phyloP scores from a whole-genome alignment of 2,329 filamentous ascomycete species.

The Penicillium sclerotiorum region DNA sequence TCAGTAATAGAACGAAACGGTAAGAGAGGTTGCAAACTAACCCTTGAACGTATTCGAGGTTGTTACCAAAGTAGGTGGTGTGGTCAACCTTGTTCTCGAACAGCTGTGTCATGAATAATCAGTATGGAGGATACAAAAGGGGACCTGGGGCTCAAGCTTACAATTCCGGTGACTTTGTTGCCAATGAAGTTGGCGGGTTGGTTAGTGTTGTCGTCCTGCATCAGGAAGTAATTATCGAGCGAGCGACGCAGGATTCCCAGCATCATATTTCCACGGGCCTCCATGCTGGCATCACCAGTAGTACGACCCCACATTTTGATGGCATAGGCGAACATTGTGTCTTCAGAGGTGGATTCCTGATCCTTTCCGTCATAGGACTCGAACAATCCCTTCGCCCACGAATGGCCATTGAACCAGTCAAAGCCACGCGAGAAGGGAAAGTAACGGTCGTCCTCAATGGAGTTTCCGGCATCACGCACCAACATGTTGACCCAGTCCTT shows the following conservation, averaged over 20 bases:
- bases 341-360: conserved; percentile 83
- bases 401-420: conserved; percentile 94
- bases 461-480: conserved; percentile 81
- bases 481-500: conserved; percentile 80
- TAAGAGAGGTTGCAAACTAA: conserved; percentile 25
- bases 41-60: conserved; percentile 71
- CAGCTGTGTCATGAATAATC: conserved; percentile 43
- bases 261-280: conserved; percentile 81
- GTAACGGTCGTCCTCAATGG: conserved; percentile 66
- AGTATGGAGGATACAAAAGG: neutral
- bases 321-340: conserved; percentile 82
- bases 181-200: conserved; percentile 76
- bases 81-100: conserved; percentile 98
- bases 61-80: conserved; percentile 81
- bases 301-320: conserved; percentile 92
- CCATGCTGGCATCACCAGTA: conserved; percentile 75
- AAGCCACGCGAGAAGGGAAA: conserved; percentile 85
- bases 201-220: conserved; percentile 67
- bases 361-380: conserved; percentile 58
- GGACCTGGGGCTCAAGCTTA: conserved; percentile 34
- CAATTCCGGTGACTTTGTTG: conserved; percentile 71
- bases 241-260: conserved; percentile 75
- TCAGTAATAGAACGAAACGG: conserved; percentile 21
- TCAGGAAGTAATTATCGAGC: conserved; percentile 80
- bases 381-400: conserved; percentile 72